Conservation (phyloP, 169 alveolate species). For the Neospora caninum region DNA sequence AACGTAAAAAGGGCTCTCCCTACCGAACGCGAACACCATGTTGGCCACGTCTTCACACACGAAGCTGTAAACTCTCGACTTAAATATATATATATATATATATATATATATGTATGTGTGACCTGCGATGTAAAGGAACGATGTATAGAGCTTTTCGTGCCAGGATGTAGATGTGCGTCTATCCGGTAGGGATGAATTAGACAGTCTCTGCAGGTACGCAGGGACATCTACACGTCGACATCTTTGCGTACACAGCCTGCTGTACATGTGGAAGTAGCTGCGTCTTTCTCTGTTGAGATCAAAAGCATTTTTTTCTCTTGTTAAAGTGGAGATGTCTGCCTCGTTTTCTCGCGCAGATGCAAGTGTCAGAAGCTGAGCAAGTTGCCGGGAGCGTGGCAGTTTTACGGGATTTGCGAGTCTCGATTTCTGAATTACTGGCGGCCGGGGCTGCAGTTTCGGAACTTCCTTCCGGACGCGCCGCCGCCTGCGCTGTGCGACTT, state of each 20-base stretch:
- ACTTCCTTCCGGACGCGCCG: constrained; percentile 12
- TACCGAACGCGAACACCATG: background rate
- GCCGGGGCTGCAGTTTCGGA: constrained; percentile 22
- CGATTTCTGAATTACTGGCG: constrained; percentile 66
- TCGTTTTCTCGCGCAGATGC: background rate
- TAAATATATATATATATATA: background rate
- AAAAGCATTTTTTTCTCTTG: too few relatives aligned
- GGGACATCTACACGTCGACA: too few relatives aligned
- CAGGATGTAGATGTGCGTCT: too few relatives aligned
- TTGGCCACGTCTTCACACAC: too few relatives aligned
- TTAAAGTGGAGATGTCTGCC: too few relatives aligned
- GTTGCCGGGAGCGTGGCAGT: constrained; percentile 67
- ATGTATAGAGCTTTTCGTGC: too few relatives aligned
- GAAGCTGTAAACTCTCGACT: background rate
- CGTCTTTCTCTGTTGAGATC: too few relatives aligned
- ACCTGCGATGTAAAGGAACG: too few relatives aligned
- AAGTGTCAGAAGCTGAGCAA: constrained; percentile 46
- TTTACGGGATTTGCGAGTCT: constrained; percentile 55
- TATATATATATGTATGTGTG: background rate
- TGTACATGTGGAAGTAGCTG: too few relatives aligned
- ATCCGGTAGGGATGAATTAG: too few relatives aligned
- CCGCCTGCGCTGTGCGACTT: constrained; percentile 25
- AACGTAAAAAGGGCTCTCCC: background rate
- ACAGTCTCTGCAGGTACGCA: too few relatives aligned
- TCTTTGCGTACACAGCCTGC: too few relatives aligned